A percentile compares a stretch with the other conserved stretches of the same genome.
These are phyloP conservation scores for Chlorociboria aeruginascens DNA, from an alignment of 495 filamentous ascomycete species.

Conservation along the genomic window DNA sequence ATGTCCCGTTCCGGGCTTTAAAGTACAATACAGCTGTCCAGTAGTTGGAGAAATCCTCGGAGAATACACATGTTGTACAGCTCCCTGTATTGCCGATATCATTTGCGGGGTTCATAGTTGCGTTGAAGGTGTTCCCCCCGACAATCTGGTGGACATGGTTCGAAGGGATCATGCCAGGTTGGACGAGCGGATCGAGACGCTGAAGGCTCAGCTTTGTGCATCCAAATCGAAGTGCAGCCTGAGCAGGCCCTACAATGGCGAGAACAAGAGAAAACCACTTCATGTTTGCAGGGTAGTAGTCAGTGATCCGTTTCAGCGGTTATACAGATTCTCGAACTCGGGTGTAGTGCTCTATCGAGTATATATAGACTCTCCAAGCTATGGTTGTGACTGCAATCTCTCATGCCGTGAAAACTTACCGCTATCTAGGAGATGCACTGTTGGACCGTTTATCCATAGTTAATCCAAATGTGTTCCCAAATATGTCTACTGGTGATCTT, in stretches of 20 bases:
- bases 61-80: conserved; percentile 49
- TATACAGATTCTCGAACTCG: no score
- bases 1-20: conserved; percentile 46
- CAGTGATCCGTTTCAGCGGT: no score
- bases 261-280: neutral
- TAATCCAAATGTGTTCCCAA: no score
- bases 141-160: conserved; percentile 51
- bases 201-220: conserved; percentile 25
- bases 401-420: no score
- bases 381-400: no score
- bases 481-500: no score
- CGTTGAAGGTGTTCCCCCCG: conserved; percentile 51
- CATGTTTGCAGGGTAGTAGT: no score
- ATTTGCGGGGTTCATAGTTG: conserved; percentile 39
- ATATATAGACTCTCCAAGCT: no score
- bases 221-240: conserved; percentile 5
- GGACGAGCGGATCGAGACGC: conserved; percentile 51
- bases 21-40: conserved; percentile 57
- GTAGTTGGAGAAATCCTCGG: conserved; percentile 54
- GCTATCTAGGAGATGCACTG: no score
- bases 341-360: no score
- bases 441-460: no score
- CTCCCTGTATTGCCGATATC: conserved; percentile 32
- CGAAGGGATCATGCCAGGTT: conserved; percentile 34
- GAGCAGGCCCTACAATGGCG: neutral